Evolutionary conservation across 1,284 basidiomycete genomes (phyloP), one percentile per base, ranked within the genome.

Genomic region (Ustilago bromivora): DNA sequence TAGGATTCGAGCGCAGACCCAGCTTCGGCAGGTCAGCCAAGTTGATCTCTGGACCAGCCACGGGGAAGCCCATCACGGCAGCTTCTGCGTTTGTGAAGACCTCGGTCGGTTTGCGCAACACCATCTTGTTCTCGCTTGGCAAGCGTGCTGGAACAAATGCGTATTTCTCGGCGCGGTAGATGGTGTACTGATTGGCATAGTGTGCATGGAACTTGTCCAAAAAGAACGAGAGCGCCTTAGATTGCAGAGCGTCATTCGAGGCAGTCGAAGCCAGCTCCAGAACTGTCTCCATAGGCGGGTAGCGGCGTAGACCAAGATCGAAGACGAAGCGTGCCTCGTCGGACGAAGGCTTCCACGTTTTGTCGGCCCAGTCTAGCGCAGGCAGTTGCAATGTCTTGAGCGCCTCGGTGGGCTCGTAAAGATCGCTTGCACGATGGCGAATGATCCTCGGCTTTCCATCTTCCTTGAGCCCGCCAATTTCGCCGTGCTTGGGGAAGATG

Each of bases 341-440:
- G 9, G 61, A 80, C 9, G 53, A 54, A 3, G 65, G 40, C 56
- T 79, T 75, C 84, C 84, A 86, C 19, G 64, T 32, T 53, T 74
- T 89, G 10, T 89, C 89, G 1, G 93, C 92, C 96, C 96, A 99
- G 81, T 94, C 94, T 46, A 99, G 89, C 1, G 96, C 85, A 0
- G 95, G 94, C 10, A 99, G 87, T 9, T 90, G 90, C 2, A 98
- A 88, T 55, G 90, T 88, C 11, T 92, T 90, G 72, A 96, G 91
- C 1, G 89, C 88, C 43, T 93, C 92, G 2, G 89, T 83, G 0
- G 97, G 96, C 83, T 98, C 95, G 82, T 96, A 97, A 9, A 87
- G 75, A 55, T 84, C 77, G 40, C 62, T 67, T 28, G 86, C 86
- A 17, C 79, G 77, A 61, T 82, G 73, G 3, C 85, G 79, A 1